phyloP scores from a whole-genome alignment of 192 early-diverging fungal genomes.

The Geranomyces michiganensis region DNA sequence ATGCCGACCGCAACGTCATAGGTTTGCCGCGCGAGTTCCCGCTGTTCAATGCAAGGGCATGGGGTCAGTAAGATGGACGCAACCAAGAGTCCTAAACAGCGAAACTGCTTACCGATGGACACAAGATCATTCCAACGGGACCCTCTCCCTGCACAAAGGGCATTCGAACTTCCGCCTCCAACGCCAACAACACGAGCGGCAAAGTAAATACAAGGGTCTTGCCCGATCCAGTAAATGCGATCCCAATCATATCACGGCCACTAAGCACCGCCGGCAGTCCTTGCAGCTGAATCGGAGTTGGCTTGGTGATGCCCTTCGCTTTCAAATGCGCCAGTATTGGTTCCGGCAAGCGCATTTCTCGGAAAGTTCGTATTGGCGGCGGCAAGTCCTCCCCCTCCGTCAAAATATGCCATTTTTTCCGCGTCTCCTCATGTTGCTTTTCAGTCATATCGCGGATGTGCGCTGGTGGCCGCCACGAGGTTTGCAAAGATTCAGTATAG shows the following conservation, averaged over 20 bases:
- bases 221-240: conserved; percentile 95
- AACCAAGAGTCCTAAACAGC: background rate
- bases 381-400: conserved; percentile 85
- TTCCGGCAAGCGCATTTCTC: conserved; percentile 80
- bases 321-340: conserved; percentile 78
- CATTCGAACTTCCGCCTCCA: conserved; percentile 87
- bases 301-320: conserved; percentile 79
- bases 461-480: conserved; percentile 80
- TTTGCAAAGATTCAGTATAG: conserved; percentile 85
- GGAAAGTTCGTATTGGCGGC: conserved; percentile 81
- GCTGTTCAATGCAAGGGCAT: conserved; percentile 43
- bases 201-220: conserved; percentile 95
- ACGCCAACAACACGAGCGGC: conserved; percentile 88
- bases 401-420: conserved; percentile 88
- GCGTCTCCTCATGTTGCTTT: conserved; percentile 55
- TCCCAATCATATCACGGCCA: conserved; percentile 96
- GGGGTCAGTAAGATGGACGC: conserved; percentile 9
- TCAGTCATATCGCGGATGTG: conserved; percentile 66
- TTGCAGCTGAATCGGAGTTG: conserved; percentile 96
- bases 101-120: conserved; percentile 74
- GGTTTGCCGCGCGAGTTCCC: conserved; percentile 95
- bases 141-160: conserved; percentile 85
- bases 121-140: conserved; percentile 91
- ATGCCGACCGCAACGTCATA: conserved; percentile 80
- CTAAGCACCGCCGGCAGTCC: conserved; percentile 89